Evolutionary conservation across 2,329 filamentous ascomycete species (phyloP).

Genomic region (Ceratocystis diversiconidia): DNA sequence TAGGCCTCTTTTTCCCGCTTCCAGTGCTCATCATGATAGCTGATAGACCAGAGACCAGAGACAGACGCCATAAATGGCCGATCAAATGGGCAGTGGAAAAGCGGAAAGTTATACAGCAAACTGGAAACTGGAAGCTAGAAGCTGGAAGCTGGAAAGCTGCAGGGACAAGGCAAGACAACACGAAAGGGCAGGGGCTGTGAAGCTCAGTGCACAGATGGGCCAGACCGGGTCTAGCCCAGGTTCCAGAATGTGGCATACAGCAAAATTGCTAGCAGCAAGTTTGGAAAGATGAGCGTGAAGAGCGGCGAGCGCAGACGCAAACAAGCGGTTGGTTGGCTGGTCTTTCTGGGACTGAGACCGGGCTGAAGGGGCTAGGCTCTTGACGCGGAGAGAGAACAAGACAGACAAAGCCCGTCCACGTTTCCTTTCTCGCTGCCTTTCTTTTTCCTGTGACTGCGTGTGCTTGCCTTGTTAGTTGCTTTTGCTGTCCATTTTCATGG

Average conservation of each 20-base stretch:
- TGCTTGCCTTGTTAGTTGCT: neutral
- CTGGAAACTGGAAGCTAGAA: no score
- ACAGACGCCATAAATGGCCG: no score
- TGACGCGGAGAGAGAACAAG: neutral
- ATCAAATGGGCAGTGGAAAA: no score
- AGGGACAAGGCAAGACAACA: neutral
- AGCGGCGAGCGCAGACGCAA: neutral
- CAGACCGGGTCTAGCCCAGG: neutral
- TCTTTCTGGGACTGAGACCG: no score
- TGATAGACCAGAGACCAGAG: no score
- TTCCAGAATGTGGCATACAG: constrained; percentile 2
- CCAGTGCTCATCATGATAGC: no score
- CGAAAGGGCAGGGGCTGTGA: neutral
- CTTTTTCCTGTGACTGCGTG: neutral
- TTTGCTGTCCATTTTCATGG: neutral
- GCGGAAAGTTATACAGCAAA: no score
- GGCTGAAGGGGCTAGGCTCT: no score
- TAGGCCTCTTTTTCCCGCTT: no score
- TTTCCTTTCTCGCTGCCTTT: neutral
- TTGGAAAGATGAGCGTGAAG: neutral
- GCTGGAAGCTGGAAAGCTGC: neutral
- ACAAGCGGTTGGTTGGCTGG: neutral
- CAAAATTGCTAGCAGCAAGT: neutral
- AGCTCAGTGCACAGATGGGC: neutral
- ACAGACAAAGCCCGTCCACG: neutral